phyloP scores from a whole-genome alignment of 169 alveolate species.

The Eimeria sp. region DNA sequence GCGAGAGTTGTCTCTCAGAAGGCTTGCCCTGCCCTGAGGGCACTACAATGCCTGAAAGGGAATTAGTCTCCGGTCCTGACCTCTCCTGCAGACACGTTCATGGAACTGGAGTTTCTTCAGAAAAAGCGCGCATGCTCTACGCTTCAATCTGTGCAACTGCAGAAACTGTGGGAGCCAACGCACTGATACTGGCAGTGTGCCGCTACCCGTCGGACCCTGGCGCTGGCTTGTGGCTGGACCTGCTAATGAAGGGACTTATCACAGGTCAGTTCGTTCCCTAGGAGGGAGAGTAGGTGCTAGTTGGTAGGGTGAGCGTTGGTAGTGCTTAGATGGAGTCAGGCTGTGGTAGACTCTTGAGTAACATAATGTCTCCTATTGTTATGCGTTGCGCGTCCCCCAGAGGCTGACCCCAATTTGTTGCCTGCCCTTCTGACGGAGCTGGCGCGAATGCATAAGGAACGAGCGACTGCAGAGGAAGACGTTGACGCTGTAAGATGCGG shows the following conservation, averaged over 20 bases:
- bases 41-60: not conserved
- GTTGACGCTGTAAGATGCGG: not conserved
- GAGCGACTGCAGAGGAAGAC: slow-evolving; percentile 42
- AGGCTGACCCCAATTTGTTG: slow-evolving; percentile 51
- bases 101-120: not conserved
- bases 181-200: slow-evolving; percentile 22
- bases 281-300: not conserved
- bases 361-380: not conserved
- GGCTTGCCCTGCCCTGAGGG: not conserved
- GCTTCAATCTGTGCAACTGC: slow-evolving; percentile 11
- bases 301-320: too few relatives aligned
- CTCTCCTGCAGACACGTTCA: not conserved
- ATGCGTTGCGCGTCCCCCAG: slow-evolving; percentile 17
- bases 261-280: not conserved
- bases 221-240: slow-evolving; percentile 25
- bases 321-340: not conserved
- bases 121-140: not conserved
- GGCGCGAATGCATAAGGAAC: slow-evolving; percentile 54
- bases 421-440: slow-evolving; percentile 60
- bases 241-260: slow-evolving; percentile 36
- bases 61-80: not conserved
- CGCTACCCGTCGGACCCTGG: slow-evolving; percentile 59
- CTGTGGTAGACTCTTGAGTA: not conserved
- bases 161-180: slow-evolving; percentile 23
- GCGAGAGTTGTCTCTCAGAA: slow-evolving; percentile 2